Conservation (phyloP, 805 yeast genomes). For the Candida krabiensis region DNA sequence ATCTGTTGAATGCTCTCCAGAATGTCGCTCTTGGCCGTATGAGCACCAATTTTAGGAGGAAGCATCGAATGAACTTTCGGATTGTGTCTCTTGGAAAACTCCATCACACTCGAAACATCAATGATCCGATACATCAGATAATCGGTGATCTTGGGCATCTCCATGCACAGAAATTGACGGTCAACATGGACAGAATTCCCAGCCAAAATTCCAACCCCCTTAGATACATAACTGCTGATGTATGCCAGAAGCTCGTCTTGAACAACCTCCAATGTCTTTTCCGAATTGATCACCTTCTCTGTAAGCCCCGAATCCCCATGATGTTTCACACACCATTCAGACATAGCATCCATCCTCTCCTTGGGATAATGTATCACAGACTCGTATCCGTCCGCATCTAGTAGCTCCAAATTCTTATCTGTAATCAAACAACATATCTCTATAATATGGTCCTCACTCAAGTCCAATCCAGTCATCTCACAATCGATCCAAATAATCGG, state of each 20-base stretch:
- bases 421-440: conserved; percentile 92
- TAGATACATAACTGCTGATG: conserved; percentile 53
- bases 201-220: conserved; percentile 68
- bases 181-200: conserved; percentile 96
- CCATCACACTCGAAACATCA: conserved; percentile 88
- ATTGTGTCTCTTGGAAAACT: conserved; percentile 76
- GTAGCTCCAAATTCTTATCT: conserved; percentile 70
- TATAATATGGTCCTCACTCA: conserved; percentile 76
- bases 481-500: conserved; percentile 93
- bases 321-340: conserved; percentile 82
- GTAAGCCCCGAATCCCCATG: conserved; percentile 82
- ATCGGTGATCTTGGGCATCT: conserved; percentile 73
- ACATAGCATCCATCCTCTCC: conserved; percentile 66
- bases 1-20: conserved; percentile 85
- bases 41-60: conserved; percentile 69
- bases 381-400: conserved; percentile 76
- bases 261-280: conserved; percentile 57
- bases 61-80: conserved; percentile 52
- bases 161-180: conserved; percentile 75
- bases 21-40: conserved; percentile 89
- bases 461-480: conserved; percentile 96
- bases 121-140: conserved; percentile 71
- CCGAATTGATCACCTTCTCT: conserved; percentile 58
- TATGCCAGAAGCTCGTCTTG: conserved; percentile 65
- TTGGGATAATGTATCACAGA: conserved; percentile 73